Conservation (phyloP, 331 rosid species). For the Quercus lobata region DNA sequence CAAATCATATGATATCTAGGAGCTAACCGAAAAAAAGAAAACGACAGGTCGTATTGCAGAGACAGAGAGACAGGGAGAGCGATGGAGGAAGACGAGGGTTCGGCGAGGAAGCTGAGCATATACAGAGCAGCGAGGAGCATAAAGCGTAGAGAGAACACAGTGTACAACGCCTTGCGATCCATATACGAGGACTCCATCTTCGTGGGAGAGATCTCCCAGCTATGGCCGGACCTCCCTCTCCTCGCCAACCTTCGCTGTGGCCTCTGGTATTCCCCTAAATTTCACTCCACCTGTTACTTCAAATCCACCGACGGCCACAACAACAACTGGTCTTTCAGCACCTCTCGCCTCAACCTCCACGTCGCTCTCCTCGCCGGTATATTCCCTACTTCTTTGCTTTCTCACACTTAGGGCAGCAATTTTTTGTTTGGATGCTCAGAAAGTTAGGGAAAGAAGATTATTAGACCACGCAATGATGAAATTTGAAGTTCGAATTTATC, state of each 20-base stretch:
- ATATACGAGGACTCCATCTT: conserved; percentile 72
- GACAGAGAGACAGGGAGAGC: background rate
- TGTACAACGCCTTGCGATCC: conserved; percentile 78
- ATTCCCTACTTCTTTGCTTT: background rate
- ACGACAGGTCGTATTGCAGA: too few relatives aligned
- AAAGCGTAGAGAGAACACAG: conserved; percentile 55
- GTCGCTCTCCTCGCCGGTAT: conserved; percentile 79
- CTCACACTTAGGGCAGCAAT: background rate
- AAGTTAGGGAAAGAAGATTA: background rate
- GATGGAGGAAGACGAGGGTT: conserved; percentile 25
- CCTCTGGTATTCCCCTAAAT: conserved; percentile 69
- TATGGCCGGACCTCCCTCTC: conserved; percentile 93
- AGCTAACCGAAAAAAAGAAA: too few relatives aligned
- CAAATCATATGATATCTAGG: too few relatives aligned
- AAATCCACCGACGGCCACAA: conserved; percentile 96
- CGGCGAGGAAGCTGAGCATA: conserved; percentile 38
- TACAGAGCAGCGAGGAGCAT: conserved; percentile 72
- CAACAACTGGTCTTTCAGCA: conserved; percentile 80
- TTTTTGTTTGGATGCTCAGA: background rate
- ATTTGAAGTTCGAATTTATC: too few relatives aligned
- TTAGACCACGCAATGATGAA: too few relatives aligned
- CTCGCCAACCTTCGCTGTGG: conserved; percentile 91
- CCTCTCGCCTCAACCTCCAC: conserved; percentile 88
- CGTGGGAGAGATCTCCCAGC: conserved; percentile 69
- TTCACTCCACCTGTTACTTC: conserved; percentile 80